Conservation (phyloP, 2,329 filamentous ascomycete species). For the Diplodia scrobiculata region DNA sequence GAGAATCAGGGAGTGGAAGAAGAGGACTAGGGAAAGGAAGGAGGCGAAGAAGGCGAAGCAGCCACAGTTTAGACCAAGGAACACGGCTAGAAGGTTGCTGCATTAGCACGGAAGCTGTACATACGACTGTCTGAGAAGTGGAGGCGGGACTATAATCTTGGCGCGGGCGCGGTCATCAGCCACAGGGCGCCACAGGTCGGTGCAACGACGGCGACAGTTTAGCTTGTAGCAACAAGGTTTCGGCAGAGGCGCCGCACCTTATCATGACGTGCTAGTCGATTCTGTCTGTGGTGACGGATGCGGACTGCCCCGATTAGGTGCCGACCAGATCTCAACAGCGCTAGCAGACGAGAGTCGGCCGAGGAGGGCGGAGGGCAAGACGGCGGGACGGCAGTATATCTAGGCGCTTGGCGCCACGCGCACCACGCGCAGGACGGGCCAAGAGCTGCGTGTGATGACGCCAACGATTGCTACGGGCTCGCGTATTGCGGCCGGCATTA, state of each 20-base stretch:
- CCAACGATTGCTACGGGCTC: background rate
- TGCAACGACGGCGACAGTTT: background rate
- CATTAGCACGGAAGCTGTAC: background rate
- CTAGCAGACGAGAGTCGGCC: background rate
- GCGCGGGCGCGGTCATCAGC: background rate
- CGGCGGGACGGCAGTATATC: background rate
- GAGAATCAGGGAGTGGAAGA: too few relatives aligned
- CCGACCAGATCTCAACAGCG: background rate
- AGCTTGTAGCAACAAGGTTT: background rate
- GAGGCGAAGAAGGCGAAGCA: too few relatives aligned
- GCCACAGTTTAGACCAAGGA: too few relatives aligned
- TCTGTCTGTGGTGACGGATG: background rate
- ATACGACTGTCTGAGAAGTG: too few relatives aligned
- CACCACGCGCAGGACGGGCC: slow-evolving; percentile 12
- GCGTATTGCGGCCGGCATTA: background rate
- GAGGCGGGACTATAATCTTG: background rate
- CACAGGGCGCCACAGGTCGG: background rate
- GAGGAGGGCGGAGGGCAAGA: background rate
- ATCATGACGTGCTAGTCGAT: background rate
- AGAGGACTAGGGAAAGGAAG: background rate
- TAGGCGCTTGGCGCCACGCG: slow-evolving; percentile 15
- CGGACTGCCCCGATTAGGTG: background rate
- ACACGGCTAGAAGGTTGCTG: background rate
- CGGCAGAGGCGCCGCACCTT: background rate
- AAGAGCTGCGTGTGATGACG: slow-evolving; percentile 15